Evolutionary conservation across 1,284 basidiomycete genomes (phyloP).

Genomic region (Anthracocystis panici-leucophaei): DNA sequence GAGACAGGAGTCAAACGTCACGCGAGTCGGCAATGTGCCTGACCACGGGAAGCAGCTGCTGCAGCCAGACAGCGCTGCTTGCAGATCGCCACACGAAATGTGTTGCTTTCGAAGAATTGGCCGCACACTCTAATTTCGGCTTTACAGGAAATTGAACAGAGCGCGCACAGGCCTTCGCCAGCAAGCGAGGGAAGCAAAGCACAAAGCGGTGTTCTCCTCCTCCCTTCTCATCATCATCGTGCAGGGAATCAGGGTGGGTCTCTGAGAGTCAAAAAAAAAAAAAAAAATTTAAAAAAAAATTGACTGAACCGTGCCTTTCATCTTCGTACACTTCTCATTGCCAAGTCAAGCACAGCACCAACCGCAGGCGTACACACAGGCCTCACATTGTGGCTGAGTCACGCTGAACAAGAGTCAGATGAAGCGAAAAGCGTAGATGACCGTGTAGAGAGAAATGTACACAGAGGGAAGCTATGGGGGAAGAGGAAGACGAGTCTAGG

Average conservation of each 20-base stretch:
- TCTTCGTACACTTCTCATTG: no score
- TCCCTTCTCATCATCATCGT: background rate
- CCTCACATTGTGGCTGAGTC: background rate
- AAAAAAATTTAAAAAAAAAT: slow-evolving; percentile 1
- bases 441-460: background rate
- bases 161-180: slow-evolving; percentile 7
- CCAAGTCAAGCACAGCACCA: background rate
- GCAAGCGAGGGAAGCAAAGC: no score
- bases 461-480: background rate
- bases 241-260: background rate
- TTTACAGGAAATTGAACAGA: no score
- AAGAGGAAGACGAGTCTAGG: background rate
- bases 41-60: slow-evolving; percentile 14
- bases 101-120: slow-evolving; percentile 18
- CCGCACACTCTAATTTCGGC: slow-evolving; percentile 3
- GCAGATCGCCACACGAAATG: slow-evolving; percentile 4
- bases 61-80: slow-evolving; percentile 1
- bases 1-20: slow-evolving; percentile 5
- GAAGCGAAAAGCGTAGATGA: background rate
- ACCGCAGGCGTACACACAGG: background rate
- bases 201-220: no score
- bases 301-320: slow-evolving; percentile 5
- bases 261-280: background rate
- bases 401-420: background rate
- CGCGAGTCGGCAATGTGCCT: slow-evolving; percentile 19